A percentile compares a stretch with the other conserved stretches of the same genome.
Conservation (phyloP, 2,329 filamentous ascomycete genomes). For the Colletotrichum kahawae region DNA sequence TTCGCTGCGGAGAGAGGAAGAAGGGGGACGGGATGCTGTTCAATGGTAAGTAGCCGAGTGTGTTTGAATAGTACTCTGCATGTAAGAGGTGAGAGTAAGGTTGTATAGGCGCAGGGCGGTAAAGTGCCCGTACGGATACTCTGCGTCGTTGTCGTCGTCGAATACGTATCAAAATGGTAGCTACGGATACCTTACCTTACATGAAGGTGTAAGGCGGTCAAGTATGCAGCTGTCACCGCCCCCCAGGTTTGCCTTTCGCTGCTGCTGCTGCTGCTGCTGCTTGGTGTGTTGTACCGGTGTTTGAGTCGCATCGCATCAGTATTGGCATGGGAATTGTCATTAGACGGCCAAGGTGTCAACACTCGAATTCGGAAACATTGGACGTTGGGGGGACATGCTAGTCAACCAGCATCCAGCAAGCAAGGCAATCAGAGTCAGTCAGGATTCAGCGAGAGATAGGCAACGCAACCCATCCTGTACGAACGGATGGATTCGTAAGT, state of each 20-base stretch:
- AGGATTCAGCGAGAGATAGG: background rate
- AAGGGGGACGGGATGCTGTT: background rate
- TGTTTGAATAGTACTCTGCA: background rate
- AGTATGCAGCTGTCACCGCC: conserved; percentile 13
- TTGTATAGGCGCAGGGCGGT: background rate
- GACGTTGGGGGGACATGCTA: background rate
- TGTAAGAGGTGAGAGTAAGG: background rate
- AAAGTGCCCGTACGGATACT: background rate
- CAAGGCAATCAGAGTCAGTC: background rate
- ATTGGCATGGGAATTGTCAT: background rate
- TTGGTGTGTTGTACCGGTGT: background rate
- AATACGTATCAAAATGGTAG: background rate
- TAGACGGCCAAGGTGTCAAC: conserved; percentile 4
- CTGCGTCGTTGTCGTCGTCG: background rate
- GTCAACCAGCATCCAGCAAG: conserved; percentile 3
- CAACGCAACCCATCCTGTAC: background rate
- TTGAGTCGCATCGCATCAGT: background rate
- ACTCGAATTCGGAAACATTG: conserved; percentile 11
- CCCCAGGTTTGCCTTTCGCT: background rate
- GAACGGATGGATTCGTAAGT: background rate
- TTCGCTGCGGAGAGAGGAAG: background rate
- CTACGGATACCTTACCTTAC: background rate
- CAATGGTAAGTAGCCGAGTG: background rate
- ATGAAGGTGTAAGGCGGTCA: conserved; percentile 6
- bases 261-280: background rate